These are phyloP conservation scores for Lachnellula subtilissima DNA, from an alignment of 2,329 filamentous ascomycete species.

Conservation along the genomic window DNA sequence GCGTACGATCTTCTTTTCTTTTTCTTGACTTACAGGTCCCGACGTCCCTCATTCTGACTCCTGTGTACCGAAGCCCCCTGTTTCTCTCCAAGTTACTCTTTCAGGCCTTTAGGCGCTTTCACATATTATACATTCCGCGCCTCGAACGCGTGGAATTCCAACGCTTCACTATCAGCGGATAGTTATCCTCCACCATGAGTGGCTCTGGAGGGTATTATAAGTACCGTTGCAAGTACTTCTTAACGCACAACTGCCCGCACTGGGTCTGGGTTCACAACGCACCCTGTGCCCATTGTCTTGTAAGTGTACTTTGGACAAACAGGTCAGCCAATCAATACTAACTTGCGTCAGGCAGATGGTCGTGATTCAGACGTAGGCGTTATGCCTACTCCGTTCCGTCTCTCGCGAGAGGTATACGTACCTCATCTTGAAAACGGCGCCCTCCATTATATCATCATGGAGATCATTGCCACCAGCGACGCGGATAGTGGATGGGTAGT, in stretches of 20 bases:
- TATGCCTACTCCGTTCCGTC: constrained; percentile 20
- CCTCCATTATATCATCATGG: constrained; percentile 45
- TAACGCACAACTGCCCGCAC: constrained; percentile 46
- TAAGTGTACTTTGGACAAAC: constrained; percentile 31
- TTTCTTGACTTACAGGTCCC: constrained; percentile 21
- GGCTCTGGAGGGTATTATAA: constrained; percentile 39
- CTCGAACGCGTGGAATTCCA: constrained; percentile 17
- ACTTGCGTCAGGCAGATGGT: constrained; percentile 41
- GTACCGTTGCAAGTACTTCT: constrained; percentile 52
- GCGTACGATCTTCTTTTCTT: constrained; percentile 25
- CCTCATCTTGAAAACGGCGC: constrained; percentile 43
- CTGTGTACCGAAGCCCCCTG: constrained; percentile 5
- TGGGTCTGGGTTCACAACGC: constrained; percentile 51
- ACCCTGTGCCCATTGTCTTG: constrained; percentile 46
- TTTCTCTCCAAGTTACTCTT: background rate
- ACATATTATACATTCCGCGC: constrained; percentile 11
- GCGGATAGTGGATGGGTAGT: constrained; percentile 28
- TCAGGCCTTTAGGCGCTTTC: constrained; percentile 1
- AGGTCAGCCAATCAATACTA: background rate
- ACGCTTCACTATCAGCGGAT: constrained; percentile 30
- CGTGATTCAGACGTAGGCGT: constrained; percentile 39
- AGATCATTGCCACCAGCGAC: constrained; percentile 35
- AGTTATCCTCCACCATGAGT: constrained; percentile 29
- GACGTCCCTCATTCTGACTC: constrained; percentile 6
- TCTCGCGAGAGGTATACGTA: constrained; percentile 41